Evolutionary conservation across 208 protist genomes (phyloP).

Genomic region (Naegleria fowleri): DNA sequence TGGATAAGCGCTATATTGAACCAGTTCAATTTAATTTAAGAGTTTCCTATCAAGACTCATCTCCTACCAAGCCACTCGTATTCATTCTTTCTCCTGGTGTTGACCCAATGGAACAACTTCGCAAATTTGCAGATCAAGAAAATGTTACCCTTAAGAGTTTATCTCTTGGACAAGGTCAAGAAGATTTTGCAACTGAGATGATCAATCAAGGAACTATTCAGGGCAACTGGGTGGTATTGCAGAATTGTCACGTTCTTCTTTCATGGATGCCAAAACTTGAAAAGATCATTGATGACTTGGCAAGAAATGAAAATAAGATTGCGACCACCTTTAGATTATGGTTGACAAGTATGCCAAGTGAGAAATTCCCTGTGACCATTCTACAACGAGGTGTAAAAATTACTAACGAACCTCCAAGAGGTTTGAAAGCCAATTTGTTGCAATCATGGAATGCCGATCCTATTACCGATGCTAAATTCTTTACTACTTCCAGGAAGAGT

Average conservation of each 20-base stretch:
- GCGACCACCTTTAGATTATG: constrained; percentile 50
- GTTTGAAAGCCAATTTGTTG: constrained; percentile 47
- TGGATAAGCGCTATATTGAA: constrained; percentile 61
- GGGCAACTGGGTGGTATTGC: constrained; percentile 87
- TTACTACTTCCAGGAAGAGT: constrained; percentile 60
- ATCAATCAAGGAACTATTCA: constrained; percentile 45
- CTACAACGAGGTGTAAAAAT: constrained; percentile 56
- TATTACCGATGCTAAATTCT: constrained; percentile 39
- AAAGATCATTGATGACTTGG: constrained; percentile 81
- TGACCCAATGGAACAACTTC: constrained; percentile 51
- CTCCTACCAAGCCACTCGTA: constrained; percentile 49
- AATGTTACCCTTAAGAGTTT: constrained; percentile 46
- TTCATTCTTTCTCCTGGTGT: constrained; percentile 62
- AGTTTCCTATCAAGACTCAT: constrained; percentile 46
- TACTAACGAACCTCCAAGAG: constrained; percentile 53
- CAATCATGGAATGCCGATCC: constrained; percentile 29
- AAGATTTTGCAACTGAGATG: constrained; percentile 45
- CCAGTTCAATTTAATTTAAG: constrained; percentile 83
- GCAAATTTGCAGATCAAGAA: constrained; percentile 47
- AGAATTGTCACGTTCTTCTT: constrained; percentile 89
- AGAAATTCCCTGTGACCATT: constrained; percentile 46
- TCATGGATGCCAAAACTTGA: constrained; percentile 87
- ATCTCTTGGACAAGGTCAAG: constrained; percentile 62
- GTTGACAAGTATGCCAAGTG: constrained; percentile 50
- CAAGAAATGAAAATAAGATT: constrained; percentile 33